Evolutionary conservation across 345 rosid species (phyloP).

Genomic region (Moricandia arvensis): DNA sequence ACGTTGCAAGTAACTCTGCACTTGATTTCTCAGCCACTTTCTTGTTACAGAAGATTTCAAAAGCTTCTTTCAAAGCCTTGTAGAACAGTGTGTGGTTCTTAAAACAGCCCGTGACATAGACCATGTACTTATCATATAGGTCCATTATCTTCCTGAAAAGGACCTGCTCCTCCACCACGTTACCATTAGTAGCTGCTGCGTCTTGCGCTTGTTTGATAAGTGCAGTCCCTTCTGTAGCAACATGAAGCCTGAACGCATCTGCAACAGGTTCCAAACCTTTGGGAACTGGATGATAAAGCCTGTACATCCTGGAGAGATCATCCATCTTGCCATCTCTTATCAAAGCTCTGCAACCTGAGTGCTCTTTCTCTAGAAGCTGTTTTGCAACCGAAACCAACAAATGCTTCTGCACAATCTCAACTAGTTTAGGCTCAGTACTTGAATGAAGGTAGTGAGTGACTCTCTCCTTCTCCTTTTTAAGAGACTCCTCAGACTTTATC

Average conservation of each 20-base stretch:
- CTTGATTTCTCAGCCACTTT: slow-evolving; percentile 29
- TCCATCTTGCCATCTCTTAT: slow-evolving; percentile 65
- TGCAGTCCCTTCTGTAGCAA: slow-evolving; percentile 69
- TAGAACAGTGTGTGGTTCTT: slow-evolving; percentile 21
- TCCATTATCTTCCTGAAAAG: slow-evolving; percentile 66
- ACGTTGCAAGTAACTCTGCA: slow-evolving; percentile 38
- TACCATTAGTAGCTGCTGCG: slow-evolving; percentile 41
- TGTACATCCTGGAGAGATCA: slow-evolving; percentile 86
- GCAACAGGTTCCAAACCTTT: slow-evolving; percentile 74
- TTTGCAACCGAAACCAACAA: slow-evolving; percentile 53
- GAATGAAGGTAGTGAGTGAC: slow-evolving; percentile 73
- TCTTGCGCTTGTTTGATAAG: slow-evolving; percentile 88
- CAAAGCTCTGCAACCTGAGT: slow-evolving; percentile 76
- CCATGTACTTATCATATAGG: slow-evolving; percentile 51
- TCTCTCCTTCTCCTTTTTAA: slow-evolving; percentile 77
- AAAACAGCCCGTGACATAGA: slow-evolving; percentile 23
- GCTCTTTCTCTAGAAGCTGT: slow-evolving; percentile 74
- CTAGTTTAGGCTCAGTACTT: slow-evolving; percentile 69
- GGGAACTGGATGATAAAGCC: slow-evolving; percentile 60
- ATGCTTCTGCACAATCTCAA: slow-evolving; percentile 60
- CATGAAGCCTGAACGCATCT: slow-evolving; percentile 69
- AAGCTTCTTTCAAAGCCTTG: slow-evolving; percentile 38
- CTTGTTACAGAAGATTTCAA: slow-evolving; percentile 38
- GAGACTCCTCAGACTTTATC: slow-evolving; percentile 82
- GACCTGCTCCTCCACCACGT: slow-evolving; percentile 47